Evolutionary conservation across 1,139 yeast species (phyloP).

Genomic region (Scheffersomyces illinoinensis): DNA sequence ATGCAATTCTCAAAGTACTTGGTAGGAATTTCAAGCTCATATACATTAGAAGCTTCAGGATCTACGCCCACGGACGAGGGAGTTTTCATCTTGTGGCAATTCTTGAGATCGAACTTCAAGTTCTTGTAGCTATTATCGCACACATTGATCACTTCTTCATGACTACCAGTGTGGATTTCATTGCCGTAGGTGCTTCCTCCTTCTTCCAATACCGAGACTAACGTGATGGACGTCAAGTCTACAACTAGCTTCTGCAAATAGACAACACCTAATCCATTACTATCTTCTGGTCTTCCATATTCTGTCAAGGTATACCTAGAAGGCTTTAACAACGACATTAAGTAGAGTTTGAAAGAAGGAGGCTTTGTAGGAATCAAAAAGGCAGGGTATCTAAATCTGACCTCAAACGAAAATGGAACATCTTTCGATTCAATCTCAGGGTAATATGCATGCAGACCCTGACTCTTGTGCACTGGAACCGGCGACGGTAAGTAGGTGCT

Average conservation of each 20-base stretch:
- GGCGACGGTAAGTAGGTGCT: not conserved
- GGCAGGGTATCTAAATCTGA: slow-evolving; percentile 48
- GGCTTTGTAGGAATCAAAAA: slow-evolving; percentile 42
- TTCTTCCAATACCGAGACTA: slow-evolving; percentile 36
- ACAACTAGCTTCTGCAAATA: slow-evolving; percentile 41
- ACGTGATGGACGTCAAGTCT: slow-evolving; percentile 34
- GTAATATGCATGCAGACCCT: slow-evolving; percentile 9
- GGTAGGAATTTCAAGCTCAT: slow-evolving; percentile 50
- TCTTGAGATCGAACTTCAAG: slow-evolving; percentile 41
- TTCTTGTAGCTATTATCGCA: slow-evolving; percentile 37
- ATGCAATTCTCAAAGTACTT: slow-evolving; percentile 39
- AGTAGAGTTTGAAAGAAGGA: slow-evolving; percentile 40
- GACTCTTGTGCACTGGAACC: slow-evolving; percentile 6
- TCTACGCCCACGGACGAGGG: slow-evolving; percentile 16
- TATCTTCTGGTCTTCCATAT: slow-evolving; percentile 38
- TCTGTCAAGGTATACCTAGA: slow-evolving; percentile 34
- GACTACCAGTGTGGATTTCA: slow-evolving; percentile 32
- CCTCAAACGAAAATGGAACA: slow-evolving; percentile 48
- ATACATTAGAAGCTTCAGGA: slow-evolving; percentile 16
- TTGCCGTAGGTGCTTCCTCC: slow-evolving; percentile 20
- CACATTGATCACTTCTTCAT: slow-evolving; percentile 27
- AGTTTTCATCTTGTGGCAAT: slow-evolving; percentile 27
- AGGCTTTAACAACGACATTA: slow-evolving; percentile 39
- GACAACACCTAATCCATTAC: slow-evolving; percentile 50
- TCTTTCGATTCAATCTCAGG: slow-evolving; percentile 36